Evolutionary conservation across 2,329 filamentous ascomycete species (phyloP), one percentile per base, ranked within the genome.

Genomic region (Clarireedia hainanense): DNA sequence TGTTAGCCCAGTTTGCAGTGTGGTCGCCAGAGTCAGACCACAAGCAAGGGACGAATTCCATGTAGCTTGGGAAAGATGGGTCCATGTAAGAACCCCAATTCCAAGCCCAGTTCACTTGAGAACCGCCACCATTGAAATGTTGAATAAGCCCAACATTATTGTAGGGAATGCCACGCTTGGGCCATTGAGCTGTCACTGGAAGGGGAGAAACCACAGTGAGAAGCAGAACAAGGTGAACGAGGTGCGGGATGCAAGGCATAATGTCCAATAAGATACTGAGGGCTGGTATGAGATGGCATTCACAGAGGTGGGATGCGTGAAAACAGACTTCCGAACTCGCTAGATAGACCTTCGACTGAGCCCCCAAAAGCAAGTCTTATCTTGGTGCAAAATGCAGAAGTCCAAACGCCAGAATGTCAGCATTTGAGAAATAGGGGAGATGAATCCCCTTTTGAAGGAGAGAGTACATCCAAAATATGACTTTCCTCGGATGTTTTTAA

Each of bases 1-100:
- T 54, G 45, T 6, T 47, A 3, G 12, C 34, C 45, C 51, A 54
- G 2, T 20, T 30, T 5, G 42, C 10, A 3, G 45, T 54, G 34
- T 54, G 43, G 27, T 54, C 51, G n/a, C 43, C 37, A 12, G 63
- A 62, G 53, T 75, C 69, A 9, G 51, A 48, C 83, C 80, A 87
- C 36, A 88, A 78, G 72, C 81, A 87, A 58, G 87, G 86, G 55
- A 87, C 76, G 72, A 75, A 90, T 64, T 77, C 73, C 64, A 83
- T 65, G 54, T 66, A 67, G 27, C 68, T 66, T n/a, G 76, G 72
- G 12, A 65, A 63, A 17, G 75, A 71, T 56, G 72, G 68, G 58
- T 72, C 70, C 53, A 74, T 66, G 15, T 57, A 59, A 42, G 77
- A 76, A 51, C 72, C 80, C 85, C 85, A 89, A 78, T 86, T 86